These are phyloP conservation scores for Vigna angularis DNA, from an alignment of 306 rosid genomes.

Conservation along the genomic window DNA sequence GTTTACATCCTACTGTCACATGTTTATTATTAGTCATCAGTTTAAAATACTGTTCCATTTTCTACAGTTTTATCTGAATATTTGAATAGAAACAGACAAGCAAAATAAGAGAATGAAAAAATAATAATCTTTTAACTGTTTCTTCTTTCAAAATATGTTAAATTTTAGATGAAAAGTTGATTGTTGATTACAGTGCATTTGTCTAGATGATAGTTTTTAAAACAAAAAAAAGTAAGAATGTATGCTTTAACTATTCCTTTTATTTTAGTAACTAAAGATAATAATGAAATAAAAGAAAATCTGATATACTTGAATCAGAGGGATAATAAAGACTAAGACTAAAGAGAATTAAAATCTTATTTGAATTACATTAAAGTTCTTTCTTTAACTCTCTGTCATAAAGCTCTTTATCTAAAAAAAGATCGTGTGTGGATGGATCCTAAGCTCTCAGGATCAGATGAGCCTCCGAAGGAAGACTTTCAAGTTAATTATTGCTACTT, in stretches of 20 bases:
- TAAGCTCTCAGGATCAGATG: conserved; percentile 36
- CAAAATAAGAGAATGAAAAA: background rate
- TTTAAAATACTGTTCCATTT: too few relatives aligned
- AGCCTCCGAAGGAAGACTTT: conserved; percentile 40
- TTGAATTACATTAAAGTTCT: conserved; percentile 9
- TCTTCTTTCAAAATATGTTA: too few relatives aligned
- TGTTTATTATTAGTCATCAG: too few relatives aligned
- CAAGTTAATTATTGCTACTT: conserved; percentile 48
- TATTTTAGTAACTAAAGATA: background rate
- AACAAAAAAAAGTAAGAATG: too few relatives aligned
- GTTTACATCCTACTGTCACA: too few relatives aligned
- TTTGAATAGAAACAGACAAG: too few relatives aligned
- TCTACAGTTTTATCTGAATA: background rate
- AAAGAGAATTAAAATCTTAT: background rate
- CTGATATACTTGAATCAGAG: background rate
- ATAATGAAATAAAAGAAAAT: background rate
- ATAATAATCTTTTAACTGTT: too few relatives aligned
- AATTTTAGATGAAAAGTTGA: background rate
- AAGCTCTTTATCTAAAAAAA: conserved; percentile 32
- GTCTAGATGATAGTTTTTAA: background rate
- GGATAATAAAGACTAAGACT: background rate
- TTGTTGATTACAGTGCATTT: background rate
- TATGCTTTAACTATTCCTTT: background rate
- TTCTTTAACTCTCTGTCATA: background rate
- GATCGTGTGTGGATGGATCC: conserved; percentile 42